These are phyloP conservation scores for Funneliformis geosporum DNA, from an alignment of 192 early-diverging fungal genomes.

Conservation along the genomic window DNA sequence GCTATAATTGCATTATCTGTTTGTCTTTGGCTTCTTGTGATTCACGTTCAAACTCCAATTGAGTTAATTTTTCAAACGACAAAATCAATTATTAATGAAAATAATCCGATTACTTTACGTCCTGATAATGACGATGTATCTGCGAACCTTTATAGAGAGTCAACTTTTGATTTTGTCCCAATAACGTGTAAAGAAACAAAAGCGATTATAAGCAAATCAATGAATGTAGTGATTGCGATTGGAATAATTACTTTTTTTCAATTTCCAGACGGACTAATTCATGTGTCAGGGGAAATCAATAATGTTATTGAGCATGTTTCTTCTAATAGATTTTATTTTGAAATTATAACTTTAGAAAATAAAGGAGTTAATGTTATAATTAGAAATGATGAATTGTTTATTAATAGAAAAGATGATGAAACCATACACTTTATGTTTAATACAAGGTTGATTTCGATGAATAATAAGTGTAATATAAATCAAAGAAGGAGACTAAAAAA, in stretches of 20 bases:
- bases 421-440: not conserved
- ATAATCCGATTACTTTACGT: not conserved
- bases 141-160: not conserved
- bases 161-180: not conserved
- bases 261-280: not conserved
- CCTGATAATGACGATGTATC: not conserved
- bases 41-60: not conserved
- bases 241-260: not conserved
- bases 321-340: not conserved
- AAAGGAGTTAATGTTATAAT: not conserved
- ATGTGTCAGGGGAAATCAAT: not conserved
- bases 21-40: not conserved
- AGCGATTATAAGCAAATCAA: not conserved
- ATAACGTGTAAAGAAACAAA: not conserved
- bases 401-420: not conserved
- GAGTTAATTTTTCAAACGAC: not conserved
- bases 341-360: not conserved
- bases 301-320: not conserved
- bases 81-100: not conserved
- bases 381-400: not conserved
- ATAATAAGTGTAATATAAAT: not conserved
- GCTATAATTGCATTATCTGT: not conserved
- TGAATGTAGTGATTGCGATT: not conserved
- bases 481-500: not conserved
- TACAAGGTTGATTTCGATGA: not conserved